Base-by-base conservation (phyloP, 2,329 filamentous ascomycete genomes). In the Laburnicola sp. region DNA sequence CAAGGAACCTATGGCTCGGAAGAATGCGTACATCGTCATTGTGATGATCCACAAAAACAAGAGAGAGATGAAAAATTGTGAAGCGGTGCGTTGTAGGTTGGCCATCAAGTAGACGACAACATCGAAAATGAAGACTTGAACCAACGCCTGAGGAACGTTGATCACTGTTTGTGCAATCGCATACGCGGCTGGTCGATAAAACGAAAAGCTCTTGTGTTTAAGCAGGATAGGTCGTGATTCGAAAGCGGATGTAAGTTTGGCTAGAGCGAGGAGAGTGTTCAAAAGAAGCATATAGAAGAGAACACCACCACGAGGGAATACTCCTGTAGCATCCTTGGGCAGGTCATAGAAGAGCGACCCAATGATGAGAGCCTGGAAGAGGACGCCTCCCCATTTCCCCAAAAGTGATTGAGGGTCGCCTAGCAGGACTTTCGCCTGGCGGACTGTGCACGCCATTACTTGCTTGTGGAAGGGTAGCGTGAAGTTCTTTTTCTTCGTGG, bases 161-260 rank as follows among this genome's bases (percentile, higher is more conserved):
- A 82, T 77, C 2, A 82, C 74, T 0, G 81, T 82, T 53, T 84
- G 81, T 0, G 82, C 81, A 10, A 84, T 71, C 6, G 82, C 82
- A 41, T 80, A 84, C 16, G 84, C 83, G 0, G 82, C 76, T 2
- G 83, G 84, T 3, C 81, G 82, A 56, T 88, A 87, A 67, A 88
- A 88, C 0, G 84, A 84, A 57, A 87, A 88, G 23, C 80, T 83
- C 63, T 87, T 87, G 69, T 89, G 86, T 66, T 88, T 88, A 46
- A 87, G 72, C 34, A 89, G 70, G 49, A 89, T 87, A 0, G 85
- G 85, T 38, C 85, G 81, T 22, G 79, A 80, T 41, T 78, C 72
- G 57, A 88, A 89, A 0, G 84, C 79, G 1, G 83, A 71, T 0
- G 84, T 83, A 35, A 85, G 75, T 60, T 87, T 83, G 4, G 81